phyloP scores from a whole-genome alignment of 2,329 filamentous ascomycete species.

The Sordariomycetes sp. region DNA sequence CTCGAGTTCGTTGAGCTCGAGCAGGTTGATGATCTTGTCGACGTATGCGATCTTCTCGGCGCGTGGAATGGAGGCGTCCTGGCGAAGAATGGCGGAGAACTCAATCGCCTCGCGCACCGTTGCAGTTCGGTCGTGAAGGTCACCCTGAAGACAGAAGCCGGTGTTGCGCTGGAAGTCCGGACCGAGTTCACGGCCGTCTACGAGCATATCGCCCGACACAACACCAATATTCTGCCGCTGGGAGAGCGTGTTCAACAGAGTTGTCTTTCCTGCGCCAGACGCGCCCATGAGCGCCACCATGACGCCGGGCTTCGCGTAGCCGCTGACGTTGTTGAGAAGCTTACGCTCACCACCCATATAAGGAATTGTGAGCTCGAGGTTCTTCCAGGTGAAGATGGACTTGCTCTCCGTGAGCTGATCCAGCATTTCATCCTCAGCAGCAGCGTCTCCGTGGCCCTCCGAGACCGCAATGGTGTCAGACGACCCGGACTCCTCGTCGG shows the following conservation, averaged over 20 bases:
- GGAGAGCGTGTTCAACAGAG: constrained; percentile 65
- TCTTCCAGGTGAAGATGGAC: constrained; percentile 57
- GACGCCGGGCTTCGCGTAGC: constrained; percentile 70
- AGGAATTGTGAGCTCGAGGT: constrained; percentile 65
- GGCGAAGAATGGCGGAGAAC: constrained; percentile 56
- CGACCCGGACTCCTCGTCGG: constrained; percentile 29
- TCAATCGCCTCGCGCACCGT: constrained; percentile 57
- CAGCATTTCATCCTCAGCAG: constrained; percentile 6
- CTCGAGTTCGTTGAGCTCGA: constrained; percentile 56
- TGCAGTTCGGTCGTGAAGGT: constrained; percentile 53
- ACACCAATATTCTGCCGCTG: constrained; percentile 68
- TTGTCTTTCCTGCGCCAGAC: constrained; percentile 77
- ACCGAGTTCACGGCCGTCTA: constrained; percentile 60
- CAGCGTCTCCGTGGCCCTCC: background rate
- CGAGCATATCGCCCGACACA: constrained; percentile 66
- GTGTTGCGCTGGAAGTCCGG: constrained; percentile 70
- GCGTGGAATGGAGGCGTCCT: constrained; percentile 41
- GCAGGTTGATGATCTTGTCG: constrained; percentile 53
- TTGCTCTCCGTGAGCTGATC: constrained; percentile 18
- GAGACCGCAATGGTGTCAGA: constrained; percentile 1
- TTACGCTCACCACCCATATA: constrained; percentile 18
- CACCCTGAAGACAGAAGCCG: constrained; percentile 55
- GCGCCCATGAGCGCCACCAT: constrained; percentile 78
- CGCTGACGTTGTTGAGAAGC: constrained; percentile 45
- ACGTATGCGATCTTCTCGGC: constrained; percentile 58